Percentiles rank a stretch among this genome's conserved stretches.
Evolutionary conservation across 352 stramenopile genomes (phyloP).

Genomic region (Bremia lactucae): DNA sequence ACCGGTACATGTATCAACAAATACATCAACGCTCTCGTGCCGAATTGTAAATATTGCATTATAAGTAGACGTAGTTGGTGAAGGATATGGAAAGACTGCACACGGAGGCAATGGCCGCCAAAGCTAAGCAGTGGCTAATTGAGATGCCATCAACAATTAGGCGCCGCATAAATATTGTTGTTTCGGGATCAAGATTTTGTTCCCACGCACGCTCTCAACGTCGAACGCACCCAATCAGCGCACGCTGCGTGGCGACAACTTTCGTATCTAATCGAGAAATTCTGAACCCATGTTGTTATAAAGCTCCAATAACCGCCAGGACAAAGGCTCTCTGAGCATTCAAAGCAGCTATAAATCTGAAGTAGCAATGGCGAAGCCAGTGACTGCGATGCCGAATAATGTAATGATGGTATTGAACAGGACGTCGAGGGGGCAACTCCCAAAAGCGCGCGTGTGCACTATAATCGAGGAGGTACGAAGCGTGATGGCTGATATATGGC

Average conservation of each 20-base stretch:
- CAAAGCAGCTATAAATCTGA: background rate
- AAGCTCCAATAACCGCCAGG: conserved; percentile 2
- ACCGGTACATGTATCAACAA: too few relatives aligned
- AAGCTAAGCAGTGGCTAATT: too few relatives aligned
- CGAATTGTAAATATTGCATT: too few relatives aligned
- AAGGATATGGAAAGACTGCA: too few relatives aligned
- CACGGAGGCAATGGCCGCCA: too few relatives aligned
- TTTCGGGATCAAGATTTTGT: too few relatives aligned
- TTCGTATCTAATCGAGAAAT: conserved; percentile 20
- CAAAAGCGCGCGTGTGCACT: conserved; percentile 27
- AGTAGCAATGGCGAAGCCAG: conserved; percentile 9
- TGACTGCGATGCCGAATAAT: conserved; percentile 7
- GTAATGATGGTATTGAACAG: conserved; percentile 11
- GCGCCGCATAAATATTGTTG: too few relatives aligned
- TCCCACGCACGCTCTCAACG: background rate
- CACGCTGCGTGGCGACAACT: conserved; percentile 17
- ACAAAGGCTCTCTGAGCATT: background rate
- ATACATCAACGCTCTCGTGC: too few relatives aligned
- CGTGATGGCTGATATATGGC: conserved; percentile 55
- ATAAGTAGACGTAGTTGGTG: too few relatives aligned
- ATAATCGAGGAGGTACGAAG: conserved; percentile 35
- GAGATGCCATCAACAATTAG: too few relatives aligned
- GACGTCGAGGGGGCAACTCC: conserved; percentile 7
- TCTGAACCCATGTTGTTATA: background rate
- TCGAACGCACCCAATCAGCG: conserved; percentile 19